Conservation (phyloP, 768 basidiomycete genomes). For the Asterophora lycoperdoides region DNA sequence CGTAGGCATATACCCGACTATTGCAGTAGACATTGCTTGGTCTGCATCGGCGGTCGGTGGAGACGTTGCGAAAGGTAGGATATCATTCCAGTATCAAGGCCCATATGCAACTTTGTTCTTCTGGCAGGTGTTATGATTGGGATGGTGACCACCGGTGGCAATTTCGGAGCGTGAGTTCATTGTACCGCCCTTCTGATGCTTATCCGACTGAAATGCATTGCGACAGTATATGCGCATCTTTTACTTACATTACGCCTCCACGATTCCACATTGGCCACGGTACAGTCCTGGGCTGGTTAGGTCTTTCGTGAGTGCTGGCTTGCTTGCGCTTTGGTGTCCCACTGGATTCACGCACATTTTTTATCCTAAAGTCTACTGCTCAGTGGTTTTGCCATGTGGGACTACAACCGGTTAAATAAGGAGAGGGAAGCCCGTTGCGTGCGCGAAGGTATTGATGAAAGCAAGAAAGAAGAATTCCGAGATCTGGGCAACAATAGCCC, state of each 20-base stretch:
- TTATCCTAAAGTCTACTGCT: constrained; percentile 27
- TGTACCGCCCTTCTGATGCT: not conserved
- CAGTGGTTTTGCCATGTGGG: constrained; percentile 41
- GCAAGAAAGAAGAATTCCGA: constrained; percentile 35
- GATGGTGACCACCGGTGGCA: constrained; percentile 51
- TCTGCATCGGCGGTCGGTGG: constrained; percentile 52
- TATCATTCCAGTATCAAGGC: not conserved
- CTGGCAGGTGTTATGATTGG: constrained; percentile 39
- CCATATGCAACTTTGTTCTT: not conserved
- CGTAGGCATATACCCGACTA: constrained; percentile 50
- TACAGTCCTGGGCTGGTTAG: constrained; percentile 27
- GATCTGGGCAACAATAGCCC: constrained; percentile 51
- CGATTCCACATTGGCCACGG: constrained; percentile 37
- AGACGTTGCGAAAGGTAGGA: constrained; percentile 43
- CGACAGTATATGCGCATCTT: constrained; percentile 37
- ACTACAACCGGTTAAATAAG: constrained; percentile 46
- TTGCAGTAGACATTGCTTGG: constrained; percentile 50
- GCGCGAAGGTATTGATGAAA: constrained; percentile 38
- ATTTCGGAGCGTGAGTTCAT: constrained; percentile 40
- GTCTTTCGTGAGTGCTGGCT: constrained; percentile 26
- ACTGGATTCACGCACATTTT: not conserved
- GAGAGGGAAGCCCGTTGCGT: constrained; percentile 43
- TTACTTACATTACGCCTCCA: constrained; percentile 36
- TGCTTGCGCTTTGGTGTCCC: not conserved
- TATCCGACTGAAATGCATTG: not conserved